Evolutionary conservation across 1,284 basidiomycete genomes (phyloP).

Genomic region (Stygiomarasmius scandens): DNA sequence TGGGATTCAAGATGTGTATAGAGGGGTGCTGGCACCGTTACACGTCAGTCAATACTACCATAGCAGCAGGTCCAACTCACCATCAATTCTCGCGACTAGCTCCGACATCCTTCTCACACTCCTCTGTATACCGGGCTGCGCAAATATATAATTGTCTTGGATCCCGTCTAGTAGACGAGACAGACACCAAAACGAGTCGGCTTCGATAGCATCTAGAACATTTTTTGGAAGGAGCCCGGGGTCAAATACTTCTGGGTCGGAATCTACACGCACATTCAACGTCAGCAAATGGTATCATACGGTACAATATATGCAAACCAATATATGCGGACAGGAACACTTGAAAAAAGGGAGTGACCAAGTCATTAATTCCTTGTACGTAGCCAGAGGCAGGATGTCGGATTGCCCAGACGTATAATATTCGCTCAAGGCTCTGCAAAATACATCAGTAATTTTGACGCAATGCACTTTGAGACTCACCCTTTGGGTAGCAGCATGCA

Average conservation of each 20-base stretch:
- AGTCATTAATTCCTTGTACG: slow-evolving; percentile 97
- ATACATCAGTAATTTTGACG: slow-evolving; percentile 22
- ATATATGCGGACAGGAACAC: slow-evolving; percentile 92
- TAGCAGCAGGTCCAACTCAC: slow-evolving; percentile 58
- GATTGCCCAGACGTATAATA: slow-evolving; percentile 97
- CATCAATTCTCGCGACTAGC: slow-evolving; percentile 89
- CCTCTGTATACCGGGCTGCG: slow-evolving; percentile 92
- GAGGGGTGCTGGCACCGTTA: slow-evolving; percentile 81
- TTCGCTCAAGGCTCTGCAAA: slow-evolving; percentile 82
- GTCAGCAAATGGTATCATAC: slow-evolving; percentile 11
- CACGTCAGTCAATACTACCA: no score
- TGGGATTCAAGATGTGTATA: slow-evolving; percentile 83
- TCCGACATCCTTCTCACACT: slow-evolving; percentile 92
- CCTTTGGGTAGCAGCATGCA: slow-evolving; percentile 83
- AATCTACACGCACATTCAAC: slow-evolving; percentile 49
- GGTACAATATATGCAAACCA: slow-evolving; percentile 47
- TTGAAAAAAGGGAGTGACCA: slow-evolving; percentile 94
- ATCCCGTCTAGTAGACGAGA: slow-evolving; percentile 93
- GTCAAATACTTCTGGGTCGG: slow-evolving; percentile 88
- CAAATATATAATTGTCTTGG: slow-evolving; percentile 95
- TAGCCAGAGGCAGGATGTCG: slow-evolving; percentile 96
- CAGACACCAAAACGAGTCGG: slow-evolving; percentile 96
- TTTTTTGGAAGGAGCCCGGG: slow-evolving; percentile 70
- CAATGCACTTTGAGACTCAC: slow-evolving; percentile 58
- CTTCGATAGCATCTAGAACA: slow-evolving; percentile 84